Evolutionary conservation across 129 eudicot genomes (phyloP), one percentile per base, ranked within the genome.

Genomic region (Arctium lappa): DNA sequence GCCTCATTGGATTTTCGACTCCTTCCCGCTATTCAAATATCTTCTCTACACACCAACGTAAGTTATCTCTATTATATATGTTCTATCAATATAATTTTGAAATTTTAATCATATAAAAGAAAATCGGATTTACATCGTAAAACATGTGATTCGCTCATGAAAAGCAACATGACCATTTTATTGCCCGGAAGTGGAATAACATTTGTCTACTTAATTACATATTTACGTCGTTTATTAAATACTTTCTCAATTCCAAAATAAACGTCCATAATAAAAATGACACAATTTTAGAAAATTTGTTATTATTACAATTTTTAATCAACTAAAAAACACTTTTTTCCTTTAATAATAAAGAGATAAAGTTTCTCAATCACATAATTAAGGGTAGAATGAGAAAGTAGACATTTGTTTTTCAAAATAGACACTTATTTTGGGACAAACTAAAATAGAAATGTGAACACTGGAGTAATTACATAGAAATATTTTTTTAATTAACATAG

Each of bases 41-140:
- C 73, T 94, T 16, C 79, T 94, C 56, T 86, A 88, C 68, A 89
- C 98, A 12, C 97, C 98, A 38, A 88, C 98, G 98, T 94, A 89
- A 94, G 97, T 87, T 30, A 50, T 63, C 39, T 11, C 3, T 0
- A 4, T 81, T 38, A 66, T 60, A n/a, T 60, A n/a, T 60, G 1
- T 60, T 1, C 18, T n/a, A 60, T 60, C 5, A 3, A 1, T 6
- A 60, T 46, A 18, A 16, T 16, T n/a, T 16, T 5, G 1, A 60
- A 60, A 5, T 6, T 60, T 60, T 60, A 60, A n/a, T 46, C 9
- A 22, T 27, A 38, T 38, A 27, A 66, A 36, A 0, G 33, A 0
- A 56, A 36, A 37, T 62, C n/a, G 42, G 38, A 34, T 62, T 5
- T 60, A 29, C 34, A 10, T 62, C n/a, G 1, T 15, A 77, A 36